Conservation (phyloP, 208 protist genomes). For the Trichomonas vaginalis region DNA sequence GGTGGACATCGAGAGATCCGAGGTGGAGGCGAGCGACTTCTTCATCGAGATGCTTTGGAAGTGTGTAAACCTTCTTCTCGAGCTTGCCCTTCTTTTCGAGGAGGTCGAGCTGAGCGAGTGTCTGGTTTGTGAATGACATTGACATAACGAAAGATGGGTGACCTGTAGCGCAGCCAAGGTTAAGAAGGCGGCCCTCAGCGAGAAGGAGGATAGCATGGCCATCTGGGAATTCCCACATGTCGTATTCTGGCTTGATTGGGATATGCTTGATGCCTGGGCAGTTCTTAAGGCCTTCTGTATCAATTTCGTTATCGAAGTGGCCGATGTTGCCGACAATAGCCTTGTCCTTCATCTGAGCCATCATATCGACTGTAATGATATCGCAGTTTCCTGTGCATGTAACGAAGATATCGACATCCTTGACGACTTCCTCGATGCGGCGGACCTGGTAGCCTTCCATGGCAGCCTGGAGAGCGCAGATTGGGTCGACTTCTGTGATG, state of each 20-base stretch:
- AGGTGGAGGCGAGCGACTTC: conserved; percentile 93
- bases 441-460: conserved; percentile 92
- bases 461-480: conserved; percentile 93
- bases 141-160: conserved; percentile 99
- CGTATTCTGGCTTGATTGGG: conserved; percentile 96
- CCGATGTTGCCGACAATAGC: conserved; percentile 98
- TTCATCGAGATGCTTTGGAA: conserved; percentile 92
- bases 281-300: conserved; percentile 72
- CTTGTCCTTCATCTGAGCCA: conserved; percentile 90
- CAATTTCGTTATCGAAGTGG: conserved; percentile 99
- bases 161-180: conserved; percentile 95
- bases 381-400: conserved; percentile 42
- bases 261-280: conserved; percentile 61
- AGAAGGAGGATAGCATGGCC: conserved; percentile 53
- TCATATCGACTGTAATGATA: conserved; percentile 85
- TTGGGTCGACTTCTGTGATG: conserved; percentile 96
- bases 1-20: conserved; percentile 76
- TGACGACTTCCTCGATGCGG: conserved; percentile 83
- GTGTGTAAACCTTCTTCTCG: conserved; percentile 85
- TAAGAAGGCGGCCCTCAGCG: conserved; percentile 75
- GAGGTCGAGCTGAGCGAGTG: conserved; percentile 92
- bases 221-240: conserved; percentile 78
- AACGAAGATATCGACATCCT: conserved; percentile 55
- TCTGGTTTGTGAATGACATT: conserved; percentile 97
- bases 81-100: conserved; percentile 65